Evolutionary conservation across 257 asterid genomes (phyloP), one percentile per base, ranked within the genome.

Genomic region (Ophiorrhiza pumila): DNA sequence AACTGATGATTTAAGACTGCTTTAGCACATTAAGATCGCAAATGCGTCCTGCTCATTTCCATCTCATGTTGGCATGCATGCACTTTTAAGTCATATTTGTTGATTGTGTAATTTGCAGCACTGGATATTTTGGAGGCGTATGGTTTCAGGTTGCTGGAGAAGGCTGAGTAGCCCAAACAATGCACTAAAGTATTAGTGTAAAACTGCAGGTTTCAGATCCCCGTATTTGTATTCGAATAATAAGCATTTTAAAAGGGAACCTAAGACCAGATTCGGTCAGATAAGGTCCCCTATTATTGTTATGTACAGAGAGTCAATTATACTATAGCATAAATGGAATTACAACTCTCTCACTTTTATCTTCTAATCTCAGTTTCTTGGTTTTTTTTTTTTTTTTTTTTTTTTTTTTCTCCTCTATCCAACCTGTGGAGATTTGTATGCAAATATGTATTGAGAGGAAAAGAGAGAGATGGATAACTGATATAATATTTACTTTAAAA

Each of bases 71-170:
- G 10, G n/a, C 42, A 2, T 7, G 20, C n/a, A 23, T 27, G 0
- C 5, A n/a, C 6, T 27, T 27, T 65, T 8, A 46, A 11, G 12
- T 46, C 52, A 46, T 46, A 11, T 46, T 8, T 11, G 4, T 11
- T 11, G 18, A 2, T 46, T 46, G 52, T 11, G 65, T 43, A 39
- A 66, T 74, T 74, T 80, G 80, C 96, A 91, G 98, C 93, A 25
- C 83, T 94, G 73, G 92, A 88, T 32, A 85, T 88, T 58, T 73
- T 90, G 71, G 93, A 87, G 82, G 96, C 88, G 1, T 90, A 88
- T 76, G 99, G 96, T 49, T 84, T 94, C 87, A 88, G 86, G 82
- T 71, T 94, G 89, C 65, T 81, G 82, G 96, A 91, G 90, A 94
- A 83, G 80, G 74, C 77, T 23, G 90, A 88, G 58, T 85, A 79